A percentile compares a stretch with the other conserved stretches of the same genome.
Conservation (phyloP, 2,329 filamentous ascomycete genomes). For the Mollisia scopiformis region DNA sequence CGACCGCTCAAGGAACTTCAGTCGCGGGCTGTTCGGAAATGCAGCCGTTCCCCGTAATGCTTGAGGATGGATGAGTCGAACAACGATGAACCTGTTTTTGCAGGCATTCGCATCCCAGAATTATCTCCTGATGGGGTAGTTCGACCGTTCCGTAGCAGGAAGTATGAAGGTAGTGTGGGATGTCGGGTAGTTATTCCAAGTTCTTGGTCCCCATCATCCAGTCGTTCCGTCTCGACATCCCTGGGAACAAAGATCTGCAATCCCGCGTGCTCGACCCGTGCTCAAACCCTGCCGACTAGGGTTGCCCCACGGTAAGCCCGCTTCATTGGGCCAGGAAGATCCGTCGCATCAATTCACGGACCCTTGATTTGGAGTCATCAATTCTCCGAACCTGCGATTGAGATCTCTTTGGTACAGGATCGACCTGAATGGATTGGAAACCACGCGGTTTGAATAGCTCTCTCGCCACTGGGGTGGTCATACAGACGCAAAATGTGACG, state of each 20-base stretch:
- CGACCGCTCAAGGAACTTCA: not conserved
- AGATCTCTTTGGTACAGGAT: slow-evolving; percentile 9
- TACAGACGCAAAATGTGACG: not conserved
- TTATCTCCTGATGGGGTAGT: not conserved
- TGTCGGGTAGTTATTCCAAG: not conserved
- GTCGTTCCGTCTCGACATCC: not conserved
- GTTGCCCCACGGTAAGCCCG: not conserved
- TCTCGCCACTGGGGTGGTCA: not conserved
- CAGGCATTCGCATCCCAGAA: not conserved
- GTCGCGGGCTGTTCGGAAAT: too few relatives aligned
- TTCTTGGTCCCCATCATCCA: not conserved
- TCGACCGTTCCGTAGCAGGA: not conserved
- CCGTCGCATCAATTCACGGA: slow-evolving; percentile 6
- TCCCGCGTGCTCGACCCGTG: not conserved
- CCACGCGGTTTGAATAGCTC: not conserved
- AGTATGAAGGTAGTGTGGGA: not conserved
- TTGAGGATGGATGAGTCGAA: slow-evolving; percentile 1
- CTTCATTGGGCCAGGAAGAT: not conserved
- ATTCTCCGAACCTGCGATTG: slow-evolving; percentile 6
- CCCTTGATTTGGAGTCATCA: not conserved
- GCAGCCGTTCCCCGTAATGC: not conserved
- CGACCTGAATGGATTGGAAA: not conserved
- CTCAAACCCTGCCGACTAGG: too few relatives aligned
- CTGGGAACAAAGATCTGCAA: not conserved
- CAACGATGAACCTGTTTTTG: not conserved